Percentiles rank a stretch among this genome's conserved stretches.
These are phyloP conservation scores for Yarrowia divulgata DNA, from an alignment of 805 yeast species.

Conservation along the genomic window DNA sequence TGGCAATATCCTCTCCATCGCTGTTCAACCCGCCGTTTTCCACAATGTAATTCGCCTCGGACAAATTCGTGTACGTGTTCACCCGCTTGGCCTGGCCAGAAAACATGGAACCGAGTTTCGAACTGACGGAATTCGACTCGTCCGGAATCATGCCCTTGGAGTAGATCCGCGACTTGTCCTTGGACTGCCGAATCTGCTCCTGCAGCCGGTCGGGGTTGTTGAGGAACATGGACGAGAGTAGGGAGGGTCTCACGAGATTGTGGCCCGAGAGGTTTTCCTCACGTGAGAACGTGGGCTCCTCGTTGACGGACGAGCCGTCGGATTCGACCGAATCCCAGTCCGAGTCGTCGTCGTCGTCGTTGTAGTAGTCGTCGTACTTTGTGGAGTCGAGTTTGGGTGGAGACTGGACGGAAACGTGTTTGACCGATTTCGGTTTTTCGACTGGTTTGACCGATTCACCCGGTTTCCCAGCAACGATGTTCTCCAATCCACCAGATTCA, in stretches of 20 bases:
- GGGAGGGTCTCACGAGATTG: slow-evolving; percentile 50
- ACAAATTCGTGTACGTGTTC: slow-evolving; percentile 16
- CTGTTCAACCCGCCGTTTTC: slow-evolving; percentile 19
- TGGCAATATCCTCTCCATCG: slow-evolving; percentile 34
- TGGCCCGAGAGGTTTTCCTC: slow-evolving; percentile 47
- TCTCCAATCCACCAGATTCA: slow-evolving; percentile 4
- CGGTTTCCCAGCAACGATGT: too few relatives aligned
- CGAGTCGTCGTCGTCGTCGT: slow-evolving; percentile 49
- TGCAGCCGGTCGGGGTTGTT: slow-evolving; percentile 46
- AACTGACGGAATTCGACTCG: slow-evolving; percentile 22
- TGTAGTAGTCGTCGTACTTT: slow-evolving; percentile 44
- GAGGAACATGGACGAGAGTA: slow-evolving; percentile 52
- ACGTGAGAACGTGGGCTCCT: slow-evolving; percentile 46
- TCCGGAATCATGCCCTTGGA: slow-evolving; percentile 40
- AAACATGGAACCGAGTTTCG: slow-evolving; percentile 33
- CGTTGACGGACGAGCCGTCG: slow-evolving; percentile 48
- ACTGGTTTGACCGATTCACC: too few relatives aligned
- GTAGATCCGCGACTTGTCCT: slow-evolving; percentile 38
- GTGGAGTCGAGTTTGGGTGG: slow-evolving; percentile 35
- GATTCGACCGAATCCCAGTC: slow-evolving; percentile 53
- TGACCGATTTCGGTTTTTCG: not conserved
- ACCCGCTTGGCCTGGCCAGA: slow-evolving; percentile 38
- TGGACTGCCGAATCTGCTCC: slow-evolving; percentile 42
- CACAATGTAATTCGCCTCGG: slow-evolving; percentile 28
- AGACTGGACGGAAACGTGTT: slow-evolving; percentile 20